These are phyloP conservation scores for Dryas drummondii DNA, from an alignment of 306 rosid genomes.

Conservation along the genomic window DNA sequence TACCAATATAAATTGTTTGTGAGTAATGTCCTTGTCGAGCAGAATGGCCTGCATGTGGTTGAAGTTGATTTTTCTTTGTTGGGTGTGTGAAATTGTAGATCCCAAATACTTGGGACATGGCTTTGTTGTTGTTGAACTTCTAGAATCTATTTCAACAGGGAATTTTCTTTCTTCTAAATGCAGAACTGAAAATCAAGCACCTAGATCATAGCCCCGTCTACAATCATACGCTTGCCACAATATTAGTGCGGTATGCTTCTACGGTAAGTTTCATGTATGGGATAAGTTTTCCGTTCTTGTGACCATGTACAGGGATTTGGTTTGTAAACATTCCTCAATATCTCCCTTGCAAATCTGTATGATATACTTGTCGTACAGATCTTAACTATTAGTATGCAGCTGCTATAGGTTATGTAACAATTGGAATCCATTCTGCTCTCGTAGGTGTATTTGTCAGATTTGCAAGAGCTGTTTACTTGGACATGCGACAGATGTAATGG, in stretches of 20 bases:
- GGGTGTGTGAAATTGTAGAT: neutral
- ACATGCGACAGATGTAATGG: conserved; percentile 77
- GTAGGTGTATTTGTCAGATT: conserved; percentile 92
- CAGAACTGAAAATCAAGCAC: conserved; percentile 51
- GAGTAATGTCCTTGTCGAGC: neutral
- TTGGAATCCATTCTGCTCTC: conserved; percentile 34
- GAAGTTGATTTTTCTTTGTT: neutral
- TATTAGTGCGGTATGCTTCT: conserved; percentile 79
- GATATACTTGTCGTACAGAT: neutral
- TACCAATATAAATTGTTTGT: neutral
- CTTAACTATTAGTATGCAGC: neutral
- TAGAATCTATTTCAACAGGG: neutral
- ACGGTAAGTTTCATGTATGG: conserved; percentile 51
- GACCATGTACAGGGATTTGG: neutral
- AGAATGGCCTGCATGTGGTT: neutral
- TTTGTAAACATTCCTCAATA: neutral
- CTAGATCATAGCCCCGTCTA: conserved; percentile 26
- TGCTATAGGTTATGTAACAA: neutral
- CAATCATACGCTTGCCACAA: conserved; percentile 77
- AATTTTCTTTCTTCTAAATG: conserved; percentile 18
- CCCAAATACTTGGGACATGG: neutral
- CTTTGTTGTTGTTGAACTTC: neutral
- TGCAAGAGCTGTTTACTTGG: conserved; percentile 86
- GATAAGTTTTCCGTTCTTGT: neutral
- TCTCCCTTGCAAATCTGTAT: neutral